phyloP scores from a whole-genome alignment of 2,329 filamentous ascomycete species.

The Penicillium sp. region DNA sequence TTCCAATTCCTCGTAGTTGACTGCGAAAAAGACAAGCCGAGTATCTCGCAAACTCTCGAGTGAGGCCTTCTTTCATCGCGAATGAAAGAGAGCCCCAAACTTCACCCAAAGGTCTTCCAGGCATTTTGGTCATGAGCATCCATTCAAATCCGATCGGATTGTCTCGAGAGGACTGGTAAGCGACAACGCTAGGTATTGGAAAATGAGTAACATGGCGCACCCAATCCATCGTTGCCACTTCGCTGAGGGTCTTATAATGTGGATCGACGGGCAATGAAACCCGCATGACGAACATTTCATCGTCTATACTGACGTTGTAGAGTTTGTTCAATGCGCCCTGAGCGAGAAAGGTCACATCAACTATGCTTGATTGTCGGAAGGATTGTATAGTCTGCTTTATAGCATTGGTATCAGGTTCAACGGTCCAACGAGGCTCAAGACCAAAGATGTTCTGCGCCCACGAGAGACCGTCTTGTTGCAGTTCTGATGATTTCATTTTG shows the following conservation, averaged over 20 bases:
- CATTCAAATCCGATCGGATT: constrained; percentile 18
- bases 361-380: no score
- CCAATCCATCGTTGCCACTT: constrained; percentile 14
- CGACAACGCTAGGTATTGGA: constrained; percentile 11
- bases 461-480: no score
- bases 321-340: constrained; percentile 13
- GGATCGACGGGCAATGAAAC: constrained; percentile 11
- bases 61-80: constrained; percentile 4
- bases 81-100: constrained; percentile 7
- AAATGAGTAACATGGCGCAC: constrained; percentile 6
- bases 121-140: constrained; percentile 12
- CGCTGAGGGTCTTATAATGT: constrained; percentile 9
- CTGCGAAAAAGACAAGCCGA: constrained; percentile 9
- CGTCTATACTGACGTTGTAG: constrained; percentile 7
- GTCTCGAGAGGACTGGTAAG: constrained; percentile 10
- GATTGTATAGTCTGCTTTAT: no score
- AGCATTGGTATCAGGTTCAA: no score
- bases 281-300: constrained; percentile 10
- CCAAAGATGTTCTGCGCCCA: no score
- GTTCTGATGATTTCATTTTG: no score
- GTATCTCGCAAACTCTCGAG: constrained; percentile 5
- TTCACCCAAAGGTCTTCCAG: constrained; percentile 6
- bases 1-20: constrained; percentile 12
- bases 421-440: no score
- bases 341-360: no score